Conservation (phyloP, 306 rosid species). For the Nissolia schottii region DNA sequence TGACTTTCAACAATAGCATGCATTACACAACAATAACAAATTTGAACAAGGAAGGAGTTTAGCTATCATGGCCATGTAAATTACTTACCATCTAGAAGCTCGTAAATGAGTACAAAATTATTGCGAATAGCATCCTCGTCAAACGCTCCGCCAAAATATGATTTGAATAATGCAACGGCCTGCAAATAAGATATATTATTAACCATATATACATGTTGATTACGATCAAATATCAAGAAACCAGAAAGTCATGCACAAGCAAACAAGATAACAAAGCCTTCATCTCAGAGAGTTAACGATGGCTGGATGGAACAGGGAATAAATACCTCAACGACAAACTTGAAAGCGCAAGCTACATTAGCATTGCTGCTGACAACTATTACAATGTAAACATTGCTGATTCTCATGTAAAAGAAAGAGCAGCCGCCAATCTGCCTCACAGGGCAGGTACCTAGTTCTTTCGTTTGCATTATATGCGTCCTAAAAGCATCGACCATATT, state of each 20-base stretch:
- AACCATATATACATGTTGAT: neutral
- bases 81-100: slow-evolving; percentile 84
- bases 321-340: slow-evolving; percentile 94
- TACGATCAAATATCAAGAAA: neutral
- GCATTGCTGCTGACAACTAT: slow-evolving; percentile 99
- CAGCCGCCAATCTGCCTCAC: slow-evolving; percentile 97
- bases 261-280: neutral
- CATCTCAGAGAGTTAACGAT: neutral
- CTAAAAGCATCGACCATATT: slow-evolving; percentile 99
- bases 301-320: neutral
- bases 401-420: slow-evolving; percentile 95
- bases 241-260: neutral
- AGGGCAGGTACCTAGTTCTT: slow-evolving; percentile 98
- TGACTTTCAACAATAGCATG: neutral
- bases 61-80: neutral
- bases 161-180: slow-evolving; percentile 95
- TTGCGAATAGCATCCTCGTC: slow-evolving; percentile 99
- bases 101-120: slow-evolving; percentile 94
- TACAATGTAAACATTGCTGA: slow-evolving; percentile 93
- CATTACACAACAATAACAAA: slow-evolving; percentile 6
- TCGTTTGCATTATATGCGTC: slow-evolving; percentile 91
- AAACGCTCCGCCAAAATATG: slow-evolving; percentile 97
- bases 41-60: neutral
- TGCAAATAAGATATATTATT: slow-evolving; percentile 38
- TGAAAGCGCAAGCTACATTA: slow-evolving; percentile 96